Evolutionary conservation across 371 early-diverging fungal species (phyloP).

Genomic region (Mortierella sp.): DNA sequence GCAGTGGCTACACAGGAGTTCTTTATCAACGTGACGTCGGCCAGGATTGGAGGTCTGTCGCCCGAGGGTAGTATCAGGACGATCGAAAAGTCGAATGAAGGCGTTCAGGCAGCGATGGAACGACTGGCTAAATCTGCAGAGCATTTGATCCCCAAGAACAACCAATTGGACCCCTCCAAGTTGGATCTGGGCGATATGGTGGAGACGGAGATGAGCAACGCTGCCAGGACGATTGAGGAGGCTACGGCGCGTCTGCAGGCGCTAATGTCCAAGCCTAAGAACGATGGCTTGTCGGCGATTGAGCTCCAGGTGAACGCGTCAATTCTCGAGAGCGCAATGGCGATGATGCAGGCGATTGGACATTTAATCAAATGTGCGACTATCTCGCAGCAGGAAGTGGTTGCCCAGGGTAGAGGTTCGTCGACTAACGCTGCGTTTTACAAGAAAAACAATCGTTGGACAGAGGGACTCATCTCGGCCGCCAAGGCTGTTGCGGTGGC

Average conservation of each 20-base stretch:
- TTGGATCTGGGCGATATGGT: conserved; percentile 92
- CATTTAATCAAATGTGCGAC: conserved; percentile 96
- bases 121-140: conserved; percentile 83
- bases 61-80: conserved; percentile 80
- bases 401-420: conserved; percentile 92
- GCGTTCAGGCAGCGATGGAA: conserved; percentile 80
- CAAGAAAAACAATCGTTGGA: conserved; percentile 99
- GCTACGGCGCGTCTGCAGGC: conserved; percentile 88
- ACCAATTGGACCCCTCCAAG: conserved; percentile 63
- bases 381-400: conserved; percentile 96
- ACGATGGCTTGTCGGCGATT: conserved; percentile 78
- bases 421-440: conserved; percentile 93
- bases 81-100: conserved; percentile 81
- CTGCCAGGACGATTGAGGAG: conserved; percentile 93
- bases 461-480: conserved; percentile 97
- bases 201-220: conserved; percentile 94
- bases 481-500: conserved; percentile 96
- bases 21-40: conserved; percentile 90
- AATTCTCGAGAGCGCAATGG: conserved; percentile 91
- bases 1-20: conserved; percentile 80
- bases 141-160: conserved; percentile 72
- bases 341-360: conserved; percentile 95
- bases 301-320: conserved; percentile 93
- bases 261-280: conserved; percentile 82
- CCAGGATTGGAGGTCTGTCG: conserved; percentile 79